Conservation (phyloP, 2,329 filamentous ascomycete species). For the Aspergillus fijiensis region DNA sequence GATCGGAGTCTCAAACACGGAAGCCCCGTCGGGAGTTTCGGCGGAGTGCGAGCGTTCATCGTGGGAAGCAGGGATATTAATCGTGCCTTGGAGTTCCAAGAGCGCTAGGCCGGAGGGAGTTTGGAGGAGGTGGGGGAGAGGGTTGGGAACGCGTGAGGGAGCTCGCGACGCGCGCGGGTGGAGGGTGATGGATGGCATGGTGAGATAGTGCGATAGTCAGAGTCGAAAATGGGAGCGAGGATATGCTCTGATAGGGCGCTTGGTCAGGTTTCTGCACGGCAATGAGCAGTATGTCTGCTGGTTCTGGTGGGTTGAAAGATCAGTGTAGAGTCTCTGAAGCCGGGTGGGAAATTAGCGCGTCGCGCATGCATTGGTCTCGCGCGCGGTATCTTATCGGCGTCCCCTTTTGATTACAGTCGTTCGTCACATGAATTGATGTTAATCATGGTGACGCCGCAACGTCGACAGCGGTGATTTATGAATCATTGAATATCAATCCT, state of each 20-base stretch:
- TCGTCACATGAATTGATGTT: background rate
- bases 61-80: slow-evolving; percentile 65
- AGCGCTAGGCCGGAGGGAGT: slow-evolving; percentile 87
- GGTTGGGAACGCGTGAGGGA: slow-evolving; percentile 41
- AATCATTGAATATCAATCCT: no score
- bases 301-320: background rate
- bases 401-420: background rate
- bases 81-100: slow-evolving; percentile 86
- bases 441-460: background rate
- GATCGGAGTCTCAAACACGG: slow-evolving; percentile 53
- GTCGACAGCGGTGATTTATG: no score
- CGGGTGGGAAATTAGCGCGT: slow-evolving; percentile 6
- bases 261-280: no score
- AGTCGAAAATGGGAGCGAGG: no score
- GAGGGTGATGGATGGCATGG: slow-evolving; percentile 46
- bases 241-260: background rate
- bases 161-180: slow-evolving; percentile 25
- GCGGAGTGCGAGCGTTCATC: slow-evolving; percentile 15
- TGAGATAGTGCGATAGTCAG: background rate
- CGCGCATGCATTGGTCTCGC: background rate
- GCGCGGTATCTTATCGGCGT: slow-evolving; percentile 6
- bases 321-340: background rate
- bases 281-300: background rate
- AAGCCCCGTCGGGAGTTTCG: slow-evolving; percentile 23
- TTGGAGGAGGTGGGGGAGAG: slow-evolving; percentile 78